Base-by-base conservation (phyloP, 2,329 filamentous ascomycete genomes). In the Akanthomyces uredinophilus region DNA sequence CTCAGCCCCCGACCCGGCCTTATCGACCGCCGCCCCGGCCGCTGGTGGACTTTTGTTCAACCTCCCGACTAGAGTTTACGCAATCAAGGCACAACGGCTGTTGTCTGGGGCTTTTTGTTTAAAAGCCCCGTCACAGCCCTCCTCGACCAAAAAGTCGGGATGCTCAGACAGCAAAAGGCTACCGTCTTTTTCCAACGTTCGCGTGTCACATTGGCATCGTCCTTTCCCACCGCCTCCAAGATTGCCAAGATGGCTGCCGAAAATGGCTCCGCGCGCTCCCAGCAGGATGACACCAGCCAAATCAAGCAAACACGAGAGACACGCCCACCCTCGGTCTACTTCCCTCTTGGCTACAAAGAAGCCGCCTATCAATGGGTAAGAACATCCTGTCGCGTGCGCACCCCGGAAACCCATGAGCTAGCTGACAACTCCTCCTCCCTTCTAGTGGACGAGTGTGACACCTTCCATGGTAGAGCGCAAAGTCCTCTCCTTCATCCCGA, bases 311-410 rank as follows among this genome's bases (percentile, higher is more conserved):
- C 70, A 14, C 70, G 70, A 59, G 66, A 70, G 46, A 65, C 70
- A 50, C 71, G 69, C 32, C 69, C 70, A 1, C 63, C 69, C 1
- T 71, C 74, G 43, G 70, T 70, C 1, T 87, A 84, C 74, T 98
- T 99, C 67, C 93, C 95, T 2, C 78, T 98, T 24, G 88, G 92
- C 55, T 96, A 96, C 78, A 95, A 93, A 70, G 92, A 96, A 63
- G 94, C 91, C 18, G 91, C 92, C 65, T 88, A 84, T 68, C 94
- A 98, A 82, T 98, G 95, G 92, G 90, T 91, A 76, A 66, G 24
- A 43, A 44, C 18, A 24, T 16, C 32, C 32, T 35, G 32, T 35
- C 24, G 18, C 20, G 5, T 13, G 29, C 11, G 49, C 29, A n/a
- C 29, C 29, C 16, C 10, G 14, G 14, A 13, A 29, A 41, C 29